Percentiles rank a stretch among this genome's conserved stretches.
phyloP scores from a whole-genome alignment of 805 yeast species.

The Gaillardinia entomophila region DNA sequence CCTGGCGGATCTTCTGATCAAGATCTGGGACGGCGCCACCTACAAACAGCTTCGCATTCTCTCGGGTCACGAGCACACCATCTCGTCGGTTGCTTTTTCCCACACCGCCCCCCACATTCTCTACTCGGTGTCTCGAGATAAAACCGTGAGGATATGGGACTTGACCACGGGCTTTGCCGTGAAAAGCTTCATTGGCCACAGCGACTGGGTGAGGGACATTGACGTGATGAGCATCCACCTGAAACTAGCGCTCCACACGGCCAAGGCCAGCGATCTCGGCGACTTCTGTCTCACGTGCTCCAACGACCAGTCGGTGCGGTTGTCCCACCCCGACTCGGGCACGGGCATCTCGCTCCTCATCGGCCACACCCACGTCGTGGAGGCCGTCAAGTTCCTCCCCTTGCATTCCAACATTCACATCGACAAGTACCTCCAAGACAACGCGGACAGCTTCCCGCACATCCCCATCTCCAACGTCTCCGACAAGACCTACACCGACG shows the following conservation, averaged over 20 bases:
- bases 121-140: conserved; percentile 62
- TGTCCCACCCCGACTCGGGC: conserved; percentile 62
- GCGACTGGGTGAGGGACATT: conserved; percentile 80
- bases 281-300: conserved; percentile 68
- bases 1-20: conserved; percentile 51
- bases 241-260: conserved; percentile 6
- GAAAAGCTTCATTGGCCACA: conserved; percentile 67
- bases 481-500: conserved; percentile 14
- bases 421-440: conserved; percentile 37
- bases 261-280: conserved; percentile 25
- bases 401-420: conserved; percentile 39
- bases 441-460: conserved; percentile 23
- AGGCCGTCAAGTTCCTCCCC: conserved; percentile 66
- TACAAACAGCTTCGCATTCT: conserved; percentile 56
- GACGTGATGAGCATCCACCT: conserved; percentile 31
- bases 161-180: conserved; percentile 60
- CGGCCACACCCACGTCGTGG: conserved; percentile 84
- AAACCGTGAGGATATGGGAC: conserved; percentile 61
- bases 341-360: conserved; percentile 60
- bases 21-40: conserved; percentile 62
- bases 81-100: conserved; percentile 58
- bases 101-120: conserved; percentile 39
- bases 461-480: conserved; percentile 24
- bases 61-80: conserved; percentile 83
- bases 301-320: conserved; percentile 67